Evolutionary conservation across 352 stramenopile genomes (phyloP).

Genomic region (Phytophthora multivora): DNA sequence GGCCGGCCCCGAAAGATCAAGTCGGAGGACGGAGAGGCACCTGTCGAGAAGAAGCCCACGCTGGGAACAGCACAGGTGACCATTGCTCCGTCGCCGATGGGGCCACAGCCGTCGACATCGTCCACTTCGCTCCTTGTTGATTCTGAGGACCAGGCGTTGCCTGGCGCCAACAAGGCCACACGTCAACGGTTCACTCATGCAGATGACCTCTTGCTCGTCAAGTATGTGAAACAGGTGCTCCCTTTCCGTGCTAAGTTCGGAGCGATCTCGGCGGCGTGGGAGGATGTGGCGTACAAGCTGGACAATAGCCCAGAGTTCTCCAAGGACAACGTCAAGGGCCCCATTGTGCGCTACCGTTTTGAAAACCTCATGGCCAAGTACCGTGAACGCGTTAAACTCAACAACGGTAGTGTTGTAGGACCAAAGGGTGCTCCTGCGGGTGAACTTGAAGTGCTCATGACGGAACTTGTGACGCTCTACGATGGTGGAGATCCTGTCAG

Average conservation of each 20-base stretch:
- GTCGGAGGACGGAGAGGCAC: not conserved
- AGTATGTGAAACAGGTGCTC: constrained; percentile 32
- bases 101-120: constrained; percentile 21
- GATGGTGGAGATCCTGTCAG: constrained; percentile 35
- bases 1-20: constrained; percentile 36
- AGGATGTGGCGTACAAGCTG: constrained; percentile 37
- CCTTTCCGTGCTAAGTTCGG: constrained; percentile 44
- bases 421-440: constrained; percentile 29
- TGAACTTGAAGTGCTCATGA: constrained; percentile 42
- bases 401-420: constrained; percentile 36
- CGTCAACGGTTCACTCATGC: constrained; percentile 38
- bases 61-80: constrained; percentile 4
- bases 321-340: constrained; percentile 39
- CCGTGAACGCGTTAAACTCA: constrained; percentile 36
- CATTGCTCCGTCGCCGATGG: constrained; percentile 26
- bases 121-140: constrained; percentile 28
- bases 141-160: constrained; percentile 27
- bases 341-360: constrained; percentile 43
- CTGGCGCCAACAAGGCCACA: constrained; percentile 13
- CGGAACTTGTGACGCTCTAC: constrained; percentile 34
- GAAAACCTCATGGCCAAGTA: constrained; percentile 41
- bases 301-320: constrained; percentile 30
- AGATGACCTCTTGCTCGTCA: constrained; percentile 37
- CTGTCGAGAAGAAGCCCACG: constrained; percentile 13
- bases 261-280: constrained; percentile 36